Conservation (phyloP, 225 moss, liverwort and hornwort genomes). For the Sphagnum tenellum region DNA sequence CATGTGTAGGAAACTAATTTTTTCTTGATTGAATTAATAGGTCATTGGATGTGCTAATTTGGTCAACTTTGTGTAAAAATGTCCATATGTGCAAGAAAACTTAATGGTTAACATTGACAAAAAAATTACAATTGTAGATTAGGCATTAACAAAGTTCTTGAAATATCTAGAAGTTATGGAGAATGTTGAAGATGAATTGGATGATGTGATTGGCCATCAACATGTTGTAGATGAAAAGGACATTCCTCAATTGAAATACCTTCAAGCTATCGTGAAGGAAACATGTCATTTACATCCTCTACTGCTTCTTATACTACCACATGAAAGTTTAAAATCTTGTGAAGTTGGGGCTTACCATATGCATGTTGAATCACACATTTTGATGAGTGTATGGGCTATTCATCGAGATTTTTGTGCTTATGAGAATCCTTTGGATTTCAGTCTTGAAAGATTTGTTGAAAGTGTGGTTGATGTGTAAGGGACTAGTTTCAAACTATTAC, state of each 20-base stretch:
- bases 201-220: conserved; percentile 3
- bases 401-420: not conserved
- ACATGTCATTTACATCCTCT: conserved; percentile 17
- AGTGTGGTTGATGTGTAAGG: conserved; percentile 7
- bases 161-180: conserved; percentile 5
- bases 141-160: conserved; percentile 16
- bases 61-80: no score
- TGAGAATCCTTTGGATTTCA: conserved; percentile 1
- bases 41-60: no score
- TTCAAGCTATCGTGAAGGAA: conserved; percentile 21
- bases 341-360: conserved; percentile 8
- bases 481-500: no score
- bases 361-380: conserved; percentile 11
- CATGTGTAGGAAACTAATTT: no score
- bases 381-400: conserved; percentile 14
- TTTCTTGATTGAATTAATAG: no score
- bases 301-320: conserved; percentile 8
- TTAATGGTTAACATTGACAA: conserved; percentile 14
- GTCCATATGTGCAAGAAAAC: conserved; percentile 8
- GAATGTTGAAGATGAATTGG: conserved; percentile 9
- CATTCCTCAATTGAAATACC: conserved; percentile 6
- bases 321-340: conserved; percentile 7
- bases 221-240: conserved; percentile 4
- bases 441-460: conserved; percentile 8
- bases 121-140: conserved; percentile 8